phyloP scores from a whole-genome alignment of 768 basidiomycete species.

The Podaxis sp. region DNA sequence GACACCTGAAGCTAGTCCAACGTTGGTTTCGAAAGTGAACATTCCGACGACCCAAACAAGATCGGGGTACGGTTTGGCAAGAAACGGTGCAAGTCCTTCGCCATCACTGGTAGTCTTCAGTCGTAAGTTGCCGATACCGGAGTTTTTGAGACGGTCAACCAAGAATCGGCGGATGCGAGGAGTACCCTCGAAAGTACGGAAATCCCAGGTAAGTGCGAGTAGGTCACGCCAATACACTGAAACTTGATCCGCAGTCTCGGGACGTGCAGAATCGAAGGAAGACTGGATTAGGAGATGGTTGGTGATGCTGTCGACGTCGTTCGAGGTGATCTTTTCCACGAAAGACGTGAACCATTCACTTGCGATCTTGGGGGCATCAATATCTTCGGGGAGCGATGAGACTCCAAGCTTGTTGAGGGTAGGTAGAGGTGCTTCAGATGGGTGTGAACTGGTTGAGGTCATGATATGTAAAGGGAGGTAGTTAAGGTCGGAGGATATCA shows the following conservation, averaged over 20 bases:
- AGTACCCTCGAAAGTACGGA: slow-evolving; percentile 53
- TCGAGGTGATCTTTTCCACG: slow-evolving; percentile 10
- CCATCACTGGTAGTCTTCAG: not conserved
- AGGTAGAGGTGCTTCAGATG: slow-evolving; percentile 28
- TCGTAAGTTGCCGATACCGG: slow-evolving; percentile 24
- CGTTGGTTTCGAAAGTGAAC: slow-evolving; percentile 45
- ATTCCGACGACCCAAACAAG: slow-evolving; percentile 46
- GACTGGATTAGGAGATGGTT: slow-evolving; percentile 27
- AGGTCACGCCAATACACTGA: slow-evolving; percentile 54
- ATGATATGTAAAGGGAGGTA: not conserved
- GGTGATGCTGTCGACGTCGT: slow-evolving; percentile 27
- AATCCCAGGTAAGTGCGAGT: slow-evolving; percentile 65
- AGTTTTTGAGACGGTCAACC: slow-evolving; percentile 36
- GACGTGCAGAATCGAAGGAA: slow-evolving; percentile 24
- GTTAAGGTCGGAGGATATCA: too few species aligned
- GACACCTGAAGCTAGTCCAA: slow-evolving; percentile 43
- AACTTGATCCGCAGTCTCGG: slow-evolving; percentile 15
- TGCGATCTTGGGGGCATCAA: slow-evolving; percentile 31
- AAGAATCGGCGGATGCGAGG: slow-evolving; percentile 42
- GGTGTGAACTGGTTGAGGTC: slow-evolving; percentile 9
- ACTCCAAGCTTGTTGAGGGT: slow-evolving; percentile 31
- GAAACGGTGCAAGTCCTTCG: not conserved
- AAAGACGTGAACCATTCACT: slow-evolving; percentile 30
- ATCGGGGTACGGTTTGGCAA: slow-evolving; percentile 31
- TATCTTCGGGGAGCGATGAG: slow-evolving; percentile 25